Percentiles rank a stretch among this genome's conserved stretches.
phyloP scores from a whole-genome alignment of 371 early-diverging fungal species.

The Mortierella sp. region DNA sequence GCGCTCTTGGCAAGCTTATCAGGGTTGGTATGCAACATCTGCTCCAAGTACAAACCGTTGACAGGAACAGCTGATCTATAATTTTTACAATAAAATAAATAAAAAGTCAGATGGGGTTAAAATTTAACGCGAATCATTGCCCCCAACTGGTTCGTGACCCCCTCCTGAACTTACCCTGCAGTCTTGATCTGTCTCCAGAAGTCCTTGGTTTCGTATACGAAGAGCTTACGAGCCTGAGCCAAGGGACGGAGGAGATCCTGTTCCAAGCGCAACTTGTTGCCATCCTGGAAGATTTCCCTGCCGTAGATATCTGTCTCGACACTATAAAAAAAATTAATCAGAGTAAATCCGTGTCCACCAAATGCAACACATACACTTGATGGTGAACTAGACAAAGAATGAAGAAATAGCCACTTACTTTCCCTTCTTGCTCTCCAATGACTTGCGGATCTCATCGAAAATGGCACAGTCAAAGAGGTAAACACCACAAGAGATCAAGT shows the following conservation, averaged over 20 bases:
- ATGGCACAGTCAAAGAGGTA: constrained; percentile 90
- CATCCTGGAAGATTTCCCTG: constrained; percentile 68
- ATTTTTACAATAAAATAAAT: not conserved
- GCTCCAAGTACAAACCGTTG: constrained; percentile 90
- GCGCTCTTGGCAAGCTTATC: constrained; percentile 71
- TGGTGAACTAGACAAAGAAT: not conserved
- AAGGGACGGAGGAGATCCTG: constrained; percentile 91
- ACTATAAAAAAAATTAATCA: constrained; percentile 18
- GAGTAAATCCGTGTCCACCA: not conserved
- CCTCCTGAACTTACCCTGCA: constrained; percentile 72
- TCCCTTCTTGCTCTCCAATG: constrained; percentile 75
- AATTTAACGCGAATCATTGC: not conserved
- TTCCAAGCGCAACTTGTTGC: constrained; percentile 85
- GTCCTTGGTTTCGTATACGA: constrained; percentile 80
- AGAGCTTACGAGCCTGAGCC: constrained; percentile 85
- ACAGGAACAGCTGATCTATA: constrained; percentile 92
- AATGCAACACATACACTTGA: not conserved
- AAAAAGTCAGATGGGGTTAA: not conserved
- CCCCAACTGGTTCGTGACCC: not conserved
- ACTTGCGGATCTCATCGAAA: constrained; percentile 87
- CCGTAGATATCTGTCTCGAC: constrained; percentile 55
- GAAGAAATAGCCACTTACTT: constrained; percentile 43
- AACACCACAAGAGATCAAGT: constrained; percentile 94
- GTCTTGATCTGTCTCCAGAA: constrained; percentile 98
- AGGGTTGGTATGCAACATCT: constrained; percentile 72